These are phyloP conservation scores for Porcisia hertigi DNA, from an alignment of 208 protist genomes.

Conservation along the genomic window DNA sequence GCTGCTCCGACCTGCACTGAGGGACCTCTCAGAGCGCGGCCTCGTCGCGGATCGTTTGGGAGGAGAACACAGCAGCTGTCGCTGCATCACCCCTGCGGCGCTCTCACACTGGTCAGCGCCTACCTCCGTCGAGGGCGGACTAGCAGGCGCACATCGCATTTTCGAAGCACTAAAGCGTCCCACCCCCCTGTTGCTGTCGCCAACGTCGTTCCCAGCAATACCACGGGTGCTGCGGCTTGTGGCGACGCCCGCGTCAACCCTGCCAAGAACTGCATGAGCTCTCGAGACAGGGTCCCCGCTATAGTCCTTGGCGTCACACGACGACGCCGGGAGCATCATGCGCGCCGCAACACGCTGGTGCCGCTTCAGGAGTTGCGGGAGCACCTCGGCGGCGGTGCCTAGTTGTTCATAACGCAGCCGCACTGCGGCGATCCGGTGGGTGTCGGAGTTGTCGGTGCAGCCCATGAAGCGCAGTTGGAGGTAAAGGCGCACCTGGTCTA, in stretches of 20 bases:
- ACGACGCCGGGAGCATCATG: background rate
- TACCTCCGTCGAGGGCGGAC: background rate
- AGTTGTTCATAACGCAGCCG: slow-evolving; percentile 42
- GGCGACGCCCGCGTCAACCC: background rate
- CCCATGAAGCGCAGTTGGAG: slow-evolving; percentile 63
- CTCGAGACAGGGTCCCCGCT: background rate
- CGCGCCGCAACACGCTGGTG: background rate
- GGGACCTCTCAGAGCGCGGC: slow-evolving; percentile 20
- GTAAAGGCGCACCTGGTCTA: slow-evolving; percentile 33
- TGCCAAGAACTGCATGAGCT: background rate
- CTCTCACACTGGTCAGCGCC: background rate
- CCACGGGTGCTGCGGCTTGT: background rate
- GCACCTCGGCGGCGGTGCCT: slow-evolving; percentile 18
- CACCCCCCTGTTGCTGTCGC: background rate
- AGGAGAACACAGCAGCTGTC: slow-evolving; percentile 8
- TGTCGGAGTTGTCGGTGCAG: slow-evolving; percentile 47
- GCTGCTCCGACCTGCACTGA: slow-evolving; percentile 6
- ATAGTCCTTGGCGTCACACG: background rate
- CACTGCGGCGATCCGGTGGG: slow-evolving; percentile 53
- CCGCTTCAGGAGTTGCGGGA: slow-evolving; percentile 16
- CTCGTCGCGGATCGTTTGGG: slow-evolving; percentile 23
- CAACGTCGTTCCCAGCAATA: background rate
- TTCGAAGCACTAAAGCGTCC: background rate
- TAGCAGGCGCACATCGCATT: background rate
- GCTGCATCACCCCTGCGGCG: background rate